phyloP scores from a whole-genome alignment of 495 filamentous ascomycete species.

The Xylona heveae region DNA sequence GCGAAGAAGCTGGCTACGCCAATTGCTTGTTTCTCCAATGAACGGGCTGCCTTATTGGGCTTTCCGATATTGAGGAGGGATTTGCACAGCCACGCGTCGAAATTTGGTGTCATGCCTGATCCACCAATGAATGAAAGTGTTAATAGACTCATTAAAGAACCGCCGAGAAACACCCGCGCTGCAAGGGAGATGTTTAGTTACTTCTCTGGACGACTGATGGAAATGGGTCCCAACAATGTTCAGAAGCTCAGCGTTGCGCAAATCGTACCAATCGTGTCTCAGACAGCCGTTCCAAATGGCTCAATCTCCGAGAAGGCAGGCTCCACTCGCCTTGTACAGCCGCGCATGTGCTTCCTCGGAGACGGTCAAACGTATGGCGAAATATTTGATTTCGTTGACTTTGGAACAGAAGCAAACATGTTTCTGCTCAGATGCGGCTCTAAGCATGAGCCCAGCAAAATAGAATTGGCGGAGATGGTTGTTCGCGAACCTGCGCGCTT shows the following conservation, averaged over 20 bases:
- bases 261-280: conserved; percentile 46
- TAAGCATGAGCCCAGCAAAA: conserved; percentile 69
- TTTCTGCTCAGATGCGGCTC: conserved; percentile 77
- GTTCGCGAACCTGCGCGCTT: conserved; percentile 61
- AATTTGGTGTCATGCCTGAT: conserved; percentile 64
- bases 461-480: conserved; percentile 60
- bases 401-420: conserved; percentile 64
- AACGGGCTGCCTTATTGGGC: conserved; percentile 49
- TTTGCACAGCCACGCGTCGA: conserved; percentile 51
- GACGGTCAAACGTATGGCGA: conserved; percentile 55
- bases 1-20: conserved; percentile 38
- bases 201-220: conserved; percentile 49
- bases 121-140: conserved; percentile 59
- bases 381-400: conserved; percentile 93
- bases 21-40: conserved; percentile 62
- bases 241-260: conserved; percentile 34
- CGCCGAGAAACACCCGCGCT: conserved; percentile 38
- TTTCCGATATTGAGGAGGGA: conserved; percentile 56
- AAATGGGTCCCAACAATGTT: conserved; percentile 40
- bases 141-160: conserved; percentile 40
- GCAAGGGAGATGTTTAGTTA: conserved; percentile 62
- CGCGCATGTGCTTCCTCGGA: conserved; percentile 55
- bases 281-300: conserved; percentile 10
- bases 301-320: conserved; percentile 9
- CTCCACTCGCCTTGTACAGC: conserved; percentile 30